Percentiles rank a stretch among this genome's conserved stretches.
phyloP scores from a whole-genome alignment of 2,329 filamentous ascomycete species.

The Clonostachys chloroleuca region DNA sequence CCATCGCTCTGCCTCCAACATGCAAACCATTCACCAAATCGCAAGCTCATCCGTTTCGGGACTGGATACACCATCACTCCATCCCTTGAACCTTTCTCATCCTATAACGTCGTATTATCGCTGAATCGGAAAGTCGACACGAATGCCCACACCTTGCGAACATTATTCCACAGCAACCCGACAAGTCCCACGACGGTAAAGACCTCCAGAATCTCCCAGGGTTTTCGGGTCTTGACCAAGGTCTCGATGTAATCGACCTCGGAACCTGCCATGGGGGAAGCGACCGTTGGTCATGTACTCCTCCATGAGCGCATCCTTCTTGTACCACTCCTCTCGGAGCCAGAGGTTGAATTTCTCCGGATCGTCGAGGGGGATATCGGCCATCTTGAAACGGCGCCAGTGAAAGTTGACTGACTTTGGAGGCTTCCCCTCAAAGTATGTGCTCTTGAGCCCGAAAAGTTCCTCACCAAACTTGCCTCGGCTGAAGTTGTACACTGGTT shows the following conservation, averaged over 20 bases:
- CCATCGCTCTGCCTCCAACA: too few relatives aligned
- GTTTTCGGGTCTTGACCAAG: conserved; percentile 46
- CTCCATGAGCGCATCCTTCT: conserved; percentile 88
- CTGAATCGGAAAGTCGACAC: neutral
- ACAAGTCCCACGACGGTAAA: conserved; percentile 43
- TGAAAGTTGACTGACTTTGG: conserved; percentile 97
- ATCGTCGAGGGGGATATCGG: conserved; percentile 75
- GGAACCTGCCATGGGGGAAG: conserved; percentile 65
- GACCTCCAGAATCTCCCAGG: conserved; percentile 51
- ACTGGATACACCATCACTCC: too few relatives aligned
- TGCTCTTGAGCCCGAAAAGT: conserved; percentile 80
- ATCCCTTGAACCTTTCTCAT: too few relatives aligned
- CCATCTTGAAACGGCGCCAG: conserved; percentile 81
- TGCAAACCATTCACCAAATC: too few relatives aligned
- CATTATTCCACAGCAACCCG: conserved; percentile 33
- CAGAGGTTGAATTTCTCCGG: conserved; percentile 75
- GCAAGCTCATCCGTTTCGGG: too few relatives aligned
- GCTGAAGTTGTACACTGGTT: conserved; percentile 28
- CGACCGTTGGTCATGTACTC: conserved; percentile 72
- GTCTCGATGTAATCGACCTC: conserved; percentile 52
- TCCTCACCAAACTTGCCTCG: conserved; percentile 85
- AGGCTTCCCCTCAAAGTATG: conserved; percentile 82
- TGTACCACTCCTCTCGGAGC: conserved; percentile 82
- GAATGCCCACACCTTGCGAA: conserved; percentile 16
- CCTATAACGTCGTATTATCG: too few relatives aligned